Conservation (phyloP, 1,284 basidiomycete species). For the Leucoagaricus sp. region DNA sequence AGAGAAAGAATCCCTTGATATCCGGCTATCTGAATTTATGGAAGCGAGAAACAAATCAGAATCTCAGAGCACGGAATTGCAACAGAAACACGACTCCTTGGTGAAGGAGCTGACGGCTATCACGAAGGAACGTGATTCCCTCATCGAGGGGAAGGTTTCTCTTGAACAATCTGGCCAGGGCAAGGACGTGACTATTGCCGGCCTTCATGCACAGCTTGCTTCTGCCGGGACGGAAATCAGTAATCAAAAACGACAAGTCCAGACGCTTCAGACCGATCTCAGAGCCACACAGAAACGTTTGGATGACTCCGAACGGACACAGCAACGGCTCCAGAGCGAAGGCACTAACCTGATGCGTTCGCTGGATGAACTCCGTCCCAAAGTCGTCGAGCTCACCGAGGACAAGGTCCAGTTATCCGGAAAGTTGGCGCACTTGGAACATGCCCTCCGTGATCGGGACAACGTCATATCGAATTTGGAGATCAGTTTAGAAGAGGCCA, state of each 20-base stretch:
- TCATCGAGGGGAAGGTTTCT: constrained; percentile 48
- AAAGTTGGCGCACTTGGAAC: constrained; percentile 55
- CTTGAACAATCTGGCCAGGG: constrained; percentile 50
- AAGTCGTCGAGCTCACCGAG: constrained; percentile 76
- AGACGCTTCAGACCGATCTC: constrained; percentile 61
- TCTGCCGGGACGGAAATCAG: constrained; percentile 55
- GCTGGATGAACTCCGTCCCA: constrained; percentile 83
- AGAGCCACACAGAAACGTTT: constrained; percentile 61
- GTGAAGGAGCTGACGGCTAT: constrained; percentile 41
- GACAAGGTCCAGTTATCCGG: constrained; percentile 69
- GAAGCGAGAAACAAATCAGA: constrained; percentile 45
- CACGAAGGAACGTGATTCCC: constrained; percentile 45
- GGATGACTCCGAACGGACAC: constrained; percentile 71
- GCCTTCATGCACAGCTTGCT: constrained; percentile 60
- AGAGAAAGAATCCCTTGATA: constrained; percentile 59
- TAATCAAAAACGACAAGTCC: constrained; percentile 54
- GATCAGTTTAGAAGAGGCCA: constrained; percentile 51
- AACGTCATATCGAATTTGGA: constrained; percentile 63
- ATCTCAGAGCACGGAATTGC: constrained; percentile 40
- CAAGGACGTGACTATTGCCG: constrained; percentile 44
- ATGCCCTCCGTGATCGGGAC: constrained; percentile 56
- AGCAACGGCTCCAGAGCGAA: constrained; percentile 71
- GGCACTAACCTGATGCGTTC: constrained; percentile 72
- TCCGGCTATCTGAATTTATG: constrained; percentile 41
- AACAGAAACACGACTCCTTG: constrained; percentile 36